Percentiles rank a stretch among this genome's conserved stretches.
Evolutionary conservation across 2,329 filamentous ascomycete species (phyloP).

Genomic region (Hypoxylon sp.): DNA sequence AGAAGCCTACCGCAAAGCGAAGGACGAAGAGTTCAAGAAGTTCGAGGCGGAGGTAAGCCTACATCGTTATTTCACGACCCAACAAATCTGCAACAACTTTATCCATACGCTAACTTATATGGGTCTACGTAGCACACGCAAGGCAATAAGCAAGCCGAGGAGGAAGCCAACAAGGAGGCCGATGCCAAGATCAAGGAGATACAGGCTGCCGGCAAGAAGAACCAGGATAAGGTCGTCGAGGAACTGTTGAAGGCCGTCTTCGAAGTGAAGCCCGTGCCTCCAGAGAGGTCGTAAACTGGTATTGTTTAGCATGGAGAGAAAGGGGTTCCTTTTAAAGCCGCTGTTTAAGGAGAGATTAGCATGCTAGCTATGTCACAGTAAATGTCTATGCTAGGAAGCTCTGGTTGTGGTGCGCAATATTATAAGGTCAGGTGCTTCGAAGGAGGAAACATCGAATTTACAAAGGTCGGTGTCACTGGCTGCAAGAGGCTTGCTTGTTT

Average conservation of each 20-base stretch:
- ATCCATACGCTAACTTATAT: constrained; percentile 2
- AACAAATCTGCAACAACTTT: neutral
- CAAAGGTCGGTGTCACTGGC: constrained; percentile 18
- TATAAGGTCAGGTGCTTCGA: constrained; percentile 8
- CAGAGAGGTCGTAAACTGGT: constrained; percentile 51
- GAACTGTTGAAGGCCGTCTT: constrained; percentile 89
- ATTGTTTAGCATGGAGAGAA: neutral
- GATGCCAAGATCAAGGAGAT: constrained; percentile 88
- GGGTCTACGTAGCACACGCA: constrained; percentile 80
- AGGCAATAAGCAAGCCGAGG: constrained; percentile 86
- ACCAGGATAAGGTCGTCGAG: constrained; percentile 83
- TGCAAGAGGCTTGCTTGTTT: constrained; percentile 4
- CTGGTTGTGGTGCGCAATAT: constrained; percentile 12
- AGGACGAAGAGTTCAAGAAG: constrained; percentile 95
- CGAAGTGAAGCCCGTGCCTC: constrained; percentile 80
- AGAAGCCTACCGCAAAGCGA: constrained; percentile 88
- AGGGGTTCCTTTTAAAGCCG: neutral
- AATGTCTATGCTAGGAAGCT: neutral
- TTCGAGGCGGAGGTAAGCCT: constrained; percentile 80
- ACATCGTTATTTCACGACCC: neutral
- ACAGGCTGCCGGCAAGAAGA: constrained; percentile 82
- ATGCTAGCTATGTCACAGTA: constrained; percentile 7
- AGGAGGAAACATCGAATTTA: constrained; percentile 6
- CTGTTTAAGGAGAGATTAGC: neutral
- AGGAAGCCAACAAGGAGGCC: constrained; percentile 84